These are phyloP conservation scores for Curvularia lunata DNA, from an alignment of 2,329 filamentous ascomycete genomes.

Conservation along the genomic window DNA sequence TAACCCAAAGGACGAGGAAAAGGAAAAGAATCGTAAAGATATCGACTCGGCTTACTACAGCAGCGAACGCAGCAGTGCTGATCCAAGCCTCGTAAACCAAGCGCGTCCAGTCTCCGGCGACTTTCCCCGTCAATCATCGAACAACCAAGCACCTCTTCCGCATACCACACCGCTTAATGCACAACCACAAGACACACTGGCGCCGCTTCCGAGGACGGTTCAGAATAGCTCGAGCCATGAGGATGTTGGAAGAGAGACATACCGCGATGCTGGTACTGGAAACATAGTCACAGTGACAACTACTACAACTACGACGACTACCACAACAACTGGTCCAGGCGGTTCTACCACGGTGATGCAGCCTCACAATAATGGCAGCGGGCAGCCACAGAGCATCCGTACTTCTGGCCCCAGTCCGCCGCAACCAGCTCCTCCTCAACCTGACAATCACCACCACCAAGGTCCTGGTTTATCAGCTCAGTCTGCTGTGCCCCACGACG, in stretches of 20 bases:
- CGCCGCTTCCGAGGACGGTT: constrained; percentile 22
- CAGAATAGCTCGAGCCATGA: constrained; percentile 32
- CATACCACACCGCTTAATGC: constrained; percentile 12
- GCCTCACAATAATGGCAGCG: constrained; percentile 24
- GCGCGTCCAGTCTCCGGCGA: constrained; percentile 38
- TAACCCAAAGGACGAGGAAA: constrained; percentile 18
- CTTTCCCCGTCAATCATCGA: constrained; percentile 25
- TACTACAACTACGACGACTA: constrained; percentile 47
- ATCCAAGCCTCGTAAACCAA: constrained; percentile 42
- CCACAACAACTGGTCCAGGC: constrained; percentile 44
- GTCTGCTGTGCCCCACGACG: constrained; percentile 17
- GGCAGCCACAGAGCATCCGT: constrained; percentile 36
- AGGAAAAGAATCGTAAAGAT: constrained; percentile 22
- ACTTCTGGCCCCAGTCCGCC: constrained; percentile 46
- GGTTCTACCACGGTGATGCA: constrained; percentile 44
- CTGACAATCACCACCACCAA: constrained; percentile 21
- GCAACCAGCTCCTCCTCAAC: constrained; percentile 33
- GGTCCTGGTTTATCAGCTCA: constrained; percentile 22
- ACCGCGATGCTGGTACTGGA: constrained; percentile 41
- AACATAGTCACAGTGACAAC: constrained; percentile 46
- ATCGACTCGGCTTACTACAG: constrained; percentile 45
- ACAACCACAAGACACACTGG: constrained; percentile 19
- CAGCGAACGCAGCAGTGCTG: constrained; percentile 42
- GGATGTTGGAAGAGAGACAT: constrained; percentile 38
- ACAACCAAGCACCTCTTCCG: constrained; percentile 23